Conservation (phyloP, 2,329 filamentous ascomycete species). For the Penicillium sp. region DNA sequence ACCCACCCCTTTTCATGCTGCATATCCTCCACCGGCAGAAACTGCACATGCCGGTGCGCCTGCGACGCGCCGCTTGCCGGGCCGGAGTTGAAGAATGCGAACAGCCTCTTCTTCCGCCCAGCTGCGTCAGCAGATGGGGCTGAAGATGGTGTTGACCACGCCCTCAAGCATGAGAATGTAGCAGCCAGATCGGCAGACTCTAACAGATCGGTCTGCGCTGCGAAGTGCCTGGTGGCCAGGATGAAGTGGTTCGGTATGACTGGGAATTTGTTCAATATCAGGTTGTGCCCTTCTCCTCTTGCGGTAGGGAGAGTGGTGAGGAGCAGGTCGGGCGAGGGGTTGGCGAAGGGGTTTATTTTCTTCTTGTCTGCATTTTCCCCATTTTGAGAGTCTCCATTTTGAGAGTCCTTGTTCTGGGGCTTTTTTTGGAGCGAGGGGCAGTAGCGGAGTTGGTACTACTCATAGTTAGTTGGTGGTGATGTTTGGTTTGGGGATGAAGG, state of each 20-base stretch:
- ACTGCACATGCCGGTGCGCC: constrained; percentile 46
- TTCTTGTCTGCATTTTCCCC: neutral
- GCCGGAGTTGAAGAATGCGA: constrained; percentile 50
- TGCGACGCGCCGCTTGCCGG: constrained; percentile 47
- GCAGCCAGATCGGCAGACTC: constrained; percentile 40
- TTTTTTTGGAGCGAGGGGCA: constrained; percentile 48
- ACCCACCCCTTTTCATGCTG: constrained; percentile 37
- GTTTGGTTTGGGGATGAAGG: no score
- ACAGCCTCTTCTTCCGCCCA: constrained; percentile 25
- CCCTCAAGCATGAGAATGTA: constrained; percentile 39
- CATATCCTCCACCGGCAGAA: constrained; percentile 46
- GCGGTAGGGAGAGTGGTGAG: constrained; percentile 34
- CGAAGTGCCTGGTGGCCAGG: constrained; percentile 43
- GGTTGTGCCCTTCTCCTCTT: constrained; percentile 26
- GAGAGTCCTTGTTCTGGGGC: constrained; percentile 23
- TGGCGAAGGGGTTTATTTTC: constrained; percentile 43
- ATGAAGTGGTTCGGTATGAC: constrained; percentile 49
- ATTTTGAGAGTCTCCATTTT: constrained; percentile 17
- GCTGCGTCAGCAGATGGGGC: neutral
- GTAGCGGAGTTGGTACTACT: constrained; percentile 46
- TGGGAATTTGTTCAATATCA: constrained; percentile 48
- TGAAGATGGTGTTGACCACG: constrained; percentile 28
- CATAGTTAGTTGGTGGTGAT: no score
- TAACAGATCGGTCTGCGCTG: constrained; percentile 41
- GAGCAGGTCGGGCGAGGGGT: constrained; percentile 40